phyloP scores from a whole-genome alignment of 306 rosid genomes.

The Trifolium dubium region DNA sequence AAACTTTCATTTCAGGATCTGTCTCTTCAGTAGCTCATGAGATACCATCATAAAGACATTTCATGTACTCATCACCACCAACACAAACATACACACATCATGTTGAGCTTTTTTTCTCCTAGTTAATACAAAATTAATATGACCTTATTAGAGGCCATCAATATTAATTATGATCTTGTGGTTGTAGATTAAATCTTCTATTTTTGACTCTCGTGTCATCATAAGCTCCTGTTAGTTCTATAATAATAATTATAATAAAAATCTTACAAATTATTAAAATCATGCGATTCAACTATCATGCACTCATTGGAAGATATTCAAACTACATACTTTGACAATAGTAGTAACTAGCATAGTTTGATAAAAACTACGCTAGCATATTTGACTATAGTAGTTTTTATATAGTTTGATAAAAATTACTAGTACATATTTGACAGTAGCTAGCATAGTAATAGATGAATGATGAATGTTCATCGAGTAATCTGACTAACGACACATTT shows the following conservation, averaged over 20 bases:
- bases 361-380: too few relatives aligned
- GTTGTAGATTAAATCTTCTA: neutral
- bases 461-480: too few relatives aligned
- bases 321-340: neutral
- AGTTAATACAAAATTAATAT: conserved; percentile 1
- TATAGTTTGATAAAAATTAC: too few relatives aligned
- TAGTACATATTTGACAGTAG: too few relatives aligned
- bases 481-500: neutral
- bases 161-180: conserved; percentile 4
- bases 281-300: neutral
- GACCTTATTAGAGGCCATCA: neutral
- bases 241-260: neutral
- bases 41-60: conserved; percentile 32
- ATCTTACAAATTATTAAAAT: neutral
- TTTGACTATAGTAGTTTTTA: too few relatives aligned
- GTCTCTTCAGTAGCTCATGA: conserved; percentile 40
- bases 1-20: conserved; percentile 35
- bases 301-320: neutral
- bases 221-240: neutral
- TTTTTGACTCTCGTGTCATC: neutral
- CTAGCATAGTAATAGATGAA: too few relatives aligned
- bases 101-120: neutral
- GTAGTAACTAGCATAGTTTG: neutral
- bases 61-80: conserved; percentile 15
- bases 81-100: conserved; percentile 8